These are phyloP conservation scores for Lentinula aciculospora DNA, from an alignment of 768 basidiomycete species.

Conservation along the genomic window DNA sequence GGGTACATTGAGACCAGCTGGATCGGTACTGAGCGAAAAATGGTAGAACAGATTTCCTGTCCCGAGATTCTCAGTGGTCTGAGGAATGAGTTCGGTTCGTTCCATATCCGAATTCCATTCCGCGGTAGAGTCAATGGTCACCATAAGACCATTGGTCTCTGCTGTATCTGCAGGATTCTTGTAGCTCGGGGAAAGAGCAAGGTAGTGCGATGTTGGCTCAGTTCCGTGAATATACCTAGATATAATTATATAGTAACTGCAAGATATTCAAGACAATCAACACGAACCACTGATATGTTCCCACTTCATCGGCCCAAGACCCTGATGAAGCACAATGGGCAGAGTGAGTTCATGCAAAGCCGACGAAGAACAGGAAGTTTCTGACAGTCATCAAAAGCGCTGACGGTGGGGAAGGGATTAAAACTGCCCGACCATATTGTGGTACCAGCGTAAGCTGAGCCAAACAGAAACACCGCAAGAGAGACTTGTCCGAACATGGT, in stretches of 20 bases:
- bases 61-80: constrained; percentile 40
- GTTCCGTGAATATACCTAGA: constrained; percentile 50
- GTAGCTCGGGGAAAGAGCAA: constrained; percentile 42
- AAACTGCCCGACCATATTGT: constrained; percentile 53
- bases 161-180: constrained; percentile 53
- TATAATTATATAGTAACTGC: not conserved
- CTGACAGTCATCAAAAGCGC: constrained; percentile 49
- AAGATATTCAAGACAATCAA: not conserved
- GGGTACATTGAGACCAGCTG: constrained; percentile 38
- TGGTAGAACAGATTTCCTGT: constrained; percentile 57
- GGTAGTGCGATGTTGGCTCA: constrained; percentile 44
- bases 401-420: constrained; percentile 35
- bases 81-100: constrained; percentile 36
- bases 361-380: not conserved
- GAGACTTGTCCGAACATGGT: not conserved
- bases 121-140: constrained; percentile 49
- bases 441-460: constrained; percentile 37
- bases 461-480: constrained; percentile 14
- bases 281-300: constrained; percentile 50
- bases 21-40: constrained; percentile 45
- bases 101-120: constrained; percentile 54
- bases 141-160: constrained; percentile 45
- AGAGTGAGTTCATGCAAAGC: constrained; percentile 5
- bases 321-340: constrained; percentile 23
- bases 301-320: constrained; percentile 52